Base-by-base conservation (phyloP, 371 early-diverging fungal genomes). In the Batrachochytrium dendrobatidis region DNA sequence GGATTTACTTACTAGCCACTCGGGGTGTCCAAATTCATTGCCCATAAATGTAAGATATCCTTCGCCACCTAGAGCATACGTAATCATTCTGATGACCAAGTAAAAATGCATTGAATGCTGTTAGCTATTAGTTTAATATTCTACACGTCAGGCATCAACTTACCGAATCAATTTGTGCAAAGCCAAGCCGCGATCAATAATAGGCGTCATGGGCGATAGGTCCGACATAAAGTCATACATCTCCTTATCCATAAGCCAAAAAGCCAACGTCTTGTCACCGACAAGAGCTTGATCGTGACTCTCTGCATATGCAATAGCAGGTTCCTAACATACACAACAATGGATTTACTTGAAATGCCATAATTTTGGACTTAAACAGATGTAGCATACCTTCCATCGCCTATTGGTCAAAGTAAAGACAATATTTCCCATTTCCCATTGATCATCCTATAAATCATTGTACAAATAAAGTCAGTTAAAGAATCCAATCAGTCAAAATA, bases 231-330 rank as follows among this genome's bases (percentile, higher is more conserved):
- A 70, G 24, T 84, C 85, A 70, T 96, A 96, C 97, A 96, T 96
- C 72, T 96, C 95, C 77, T 89, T 89, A 74, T 96, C 97, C 97
- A 96, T 96, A 49, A 96, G 72, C 97, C 97, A 96, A 72, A 96
- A 96, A 1, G 95, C 97, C 34, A 96, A 65, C 20, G 95, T 92
- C 72, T 96, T 96, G 77, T 96, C 97, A 33, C 97, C 97, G 12
- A 96, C 97, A 35, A 96, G 74, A 17, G 97, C 97, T 72, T 96
- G 97, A 72, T 96, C 97, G 71, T 96, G 97, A 43, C 87, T 87
- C 74, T 96, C 97, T 65, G 87, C 84, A 68, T 96, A 96, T 0
- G 91, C 86, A 68, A 96, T 91, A 0, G 91, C 86, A 8, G 85
- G 87, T 76, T 95, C 96, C 80, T 85, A 63, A 0, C 8, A 25